Evolutionary conservation across 371 early-diverging fungal species (phyloP).

Genomic region (Catenaria anguillulae): DNA sequence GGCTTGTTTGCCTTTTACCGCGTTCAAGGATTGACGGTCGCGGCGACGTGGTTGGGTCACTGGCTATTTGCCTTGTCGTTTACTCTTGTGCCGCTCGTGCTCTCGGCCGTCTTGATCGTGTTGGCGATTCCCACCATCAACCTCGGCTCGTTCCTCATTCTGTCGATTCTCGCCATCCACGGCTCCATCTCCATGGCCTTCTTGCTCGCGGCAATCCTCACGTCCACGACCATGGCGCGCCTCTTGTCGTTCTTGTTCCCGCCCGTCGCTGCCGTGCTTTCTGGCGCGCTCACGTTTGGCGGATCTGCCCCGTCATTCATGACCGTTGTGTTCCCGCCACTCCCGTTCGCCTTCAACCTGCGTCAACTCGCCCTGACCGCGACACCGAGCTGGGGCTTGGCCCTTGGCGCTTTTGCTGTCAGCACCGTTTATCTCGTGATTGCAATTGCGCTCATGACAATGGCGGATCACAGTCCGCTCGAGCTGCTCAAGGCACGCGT

Average conservation of each 20-base stretch:
- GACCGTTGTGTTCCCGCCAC: not conserved
- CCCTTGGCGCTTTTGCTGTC: not conserved
- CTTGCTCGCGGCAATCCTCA: not conserved
- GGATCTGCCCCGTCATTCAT: too few species aligned
- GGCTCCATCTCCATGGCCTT: not conserved
- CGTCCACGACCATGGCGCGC: not conserved
- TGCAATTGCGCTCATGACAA: not conserved
- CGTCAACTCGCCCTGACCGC: not conserved
- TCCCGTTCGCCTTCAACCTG: not conserved
- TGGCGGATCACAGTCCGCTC: not conserved
- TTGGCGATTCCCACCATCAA: not conserved
- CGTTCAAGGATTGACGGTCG: constrained; percentile 2
- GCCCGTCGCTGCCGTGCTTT: not conserved
- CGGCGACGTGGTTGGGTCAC: constrained; percentile 1
- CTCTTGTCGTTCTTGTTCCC: constrained; percentile 4
- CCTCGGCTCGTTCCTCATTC: not conserved
- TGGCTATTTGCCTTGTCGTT: not conserved
- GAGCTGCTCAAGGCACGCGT: not conserved
- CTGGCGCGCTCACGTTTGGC: not conserved
- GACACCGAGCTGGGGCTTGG: not conserved
- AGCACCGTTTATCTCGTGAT: not conserved
- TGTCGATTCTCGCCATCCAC: not conserved
- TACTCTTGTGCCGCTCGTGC: not conserved
- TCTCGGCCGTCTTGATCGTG: not conserved
- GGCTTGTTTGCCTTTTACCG: not conserved